Percentiles rank a stretch among this genome's conserved stretches.
These are phyloP conservation scores for Suillus cothurnatus DNA, from an alignment of 768 basidiomycete genomes.

Conservation along the genomic window DNA sequence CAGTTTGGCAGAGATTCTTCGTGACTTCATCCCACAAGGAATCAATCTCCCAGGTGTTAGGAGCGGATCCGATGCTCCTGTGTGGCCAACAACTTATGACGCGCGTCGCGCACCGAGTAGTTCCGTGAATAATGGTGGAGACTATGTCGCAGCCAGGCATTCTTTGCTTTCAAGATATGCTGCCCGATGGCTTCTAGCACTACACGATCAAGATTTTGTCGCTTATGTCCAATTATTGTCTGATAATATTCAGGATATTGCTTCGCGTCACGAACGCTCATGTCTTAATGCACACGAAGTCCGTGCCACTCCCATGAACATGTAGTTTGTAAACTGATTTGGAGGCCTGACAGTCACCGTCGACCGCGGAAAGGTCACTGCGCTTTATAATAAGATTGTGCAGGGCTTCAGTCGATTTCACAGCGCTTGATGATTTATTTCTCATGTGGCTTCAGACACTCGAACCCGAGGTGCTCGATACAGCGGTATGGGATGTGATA, in stretches of 20 bases:
- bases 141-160: conserved; percentile 65
- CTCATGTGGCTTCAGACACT: conserved; percentile 58
- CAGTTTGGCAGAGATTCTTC: conserved; percentile 63
- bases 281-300: background rate
- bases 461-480: conserved; percentile 33
- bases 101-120: conserved; percentile 38
- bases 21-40: conserved; percentile 64
- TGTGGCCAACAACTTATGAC: conserved; percentile 54
- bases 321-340: background rate
- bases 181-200: conserved; percentile 65
- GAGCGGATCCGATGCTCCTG: conserved; percentile 38
- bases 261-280: conserved; percentile 18
- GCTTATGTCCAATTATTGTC: conserved; percentile 57
- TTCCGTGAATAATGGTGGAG: conserved; percentile 62
- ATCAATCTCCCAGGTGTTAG: conserved; percentile 67
- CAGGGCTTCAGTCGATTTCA: conserved; percentile 57
- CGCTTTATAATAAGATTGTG: conserved; percentile 55
- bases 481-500: conserved; percentile 39
- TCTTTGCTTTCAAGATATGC: conserved; percentile 58
- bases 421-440: conserved; percentile 58
- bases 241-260: conserved; percentile 51
- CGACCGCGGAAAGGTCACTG: conserved; percentile 45
- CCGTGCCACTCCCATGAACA: background rate
- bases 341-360: background rate
- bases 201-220: conserved; percentile 62